Evolutionary conservation across 306 rosid genomes (phyloP).

Genomic region (Lupinus albus): DNA sequence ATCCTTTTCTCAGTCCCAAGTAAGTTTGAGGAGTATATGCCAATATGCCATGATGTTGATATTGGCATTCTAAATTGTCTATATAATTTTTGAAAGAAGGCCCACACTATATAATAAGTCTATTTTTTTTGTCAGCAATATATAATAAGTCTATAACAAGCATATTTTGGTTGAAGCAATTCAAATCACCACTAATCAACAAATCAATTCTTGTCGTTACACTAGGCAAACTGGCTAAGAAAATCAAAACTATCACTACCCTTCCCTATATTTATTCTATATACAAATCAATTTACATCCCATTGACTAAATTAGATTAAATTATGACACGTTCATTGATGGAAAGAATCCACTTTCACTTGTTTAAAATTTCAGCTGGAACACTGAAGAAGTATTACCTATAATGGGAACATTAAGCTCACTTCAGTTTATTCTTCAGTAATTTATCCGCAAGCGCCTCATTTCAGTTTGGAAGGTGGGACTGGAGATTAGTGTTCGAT

Average conservation of each 20-base stretch:
- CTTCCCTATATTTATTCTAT: slow-evolving; percentile 55
- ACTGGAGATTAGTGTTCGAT: slow-evolving; percentile 72
- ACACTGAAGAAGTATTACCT: slow-evolving; percentile 32
- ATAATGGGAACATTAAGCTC: slow-evolving; percentile 26
- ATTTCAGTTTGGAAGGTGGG: slow-evolving; percentile 87
- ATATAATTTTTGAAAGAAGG: background rate
- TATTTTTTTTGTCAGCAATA: no score
- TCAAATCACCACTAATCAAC: slow-evolving; percentile 41
- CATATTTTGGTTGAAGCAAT: slow-evolving; percentile 1
- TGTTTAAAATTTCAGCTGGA: slow-evolving; percentile 38
- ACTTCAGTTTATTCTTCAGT: slow-evolving; percentile 35
- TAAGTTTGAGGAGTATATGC: slow-evolving; percentile 21
- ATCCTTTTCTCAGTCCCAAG: slow-evolving; percentile 36
- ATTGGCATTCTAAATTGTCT: background rate
- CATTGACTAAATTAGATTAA: slow-evolving; percentile 24
- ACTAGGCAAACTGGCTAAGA: slow-evolving; percentile 28
- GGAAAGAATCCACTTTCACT: slow-evolving; percentile 26
- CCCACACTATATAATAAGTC: no score
- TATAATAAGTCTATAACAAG: no score
- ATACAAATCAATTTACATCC: slow-evolving; percentile 70
- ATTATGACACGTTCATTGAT: slow-evolving; percentile 32
- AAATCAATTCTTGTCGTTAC: slow-evolving; percentile 30
- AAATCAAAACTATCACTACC: slow-evolving; percentile 38
- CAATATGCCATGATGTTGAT: background rate
- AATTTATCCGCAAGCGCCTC: slow-evolving; percentile 68